phyloP scores from a whole-genome alignment of 805 yeast species.

The Yamadazyma phyllophila region DNA sequence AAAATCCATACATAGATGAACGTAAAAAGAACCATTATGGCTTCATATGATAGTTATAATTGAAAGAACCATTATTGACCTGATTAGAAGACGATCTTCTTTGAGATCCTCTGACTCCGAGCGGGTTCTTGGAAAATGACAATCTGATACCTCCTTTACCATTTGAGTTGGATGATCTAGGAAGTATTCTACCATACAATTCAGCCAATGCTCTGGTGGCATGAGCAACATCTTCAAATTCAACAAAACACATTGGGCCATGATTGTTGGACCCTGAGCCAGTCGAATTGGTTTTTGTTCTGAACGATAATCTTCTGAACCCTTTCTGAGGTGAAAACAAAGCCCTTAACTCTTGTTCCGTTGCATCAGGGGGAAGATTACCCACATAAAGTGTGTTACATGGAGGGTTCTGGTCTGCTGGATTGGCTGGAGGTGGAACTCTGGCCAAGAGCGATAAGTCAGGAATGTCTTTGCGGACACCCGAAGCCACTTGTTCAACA shows the following conservation, averaged over 20 bases:
- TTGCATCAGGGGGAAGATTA: conserved; percentile 94
- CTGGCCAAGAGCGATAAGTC: conserved; percentile 73
- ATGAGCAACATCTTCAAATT: conserved; percentile 91
- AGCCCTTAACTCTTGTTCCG: conserved; percentile 86
- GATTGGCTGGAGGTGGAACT: conserved; percentile 92
- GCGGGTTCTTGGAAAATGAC: conserved; percentile 92
- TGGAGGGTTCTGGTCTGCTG: conserved; percentile 99
- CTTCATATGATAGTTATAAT: conserved; percentile 16
- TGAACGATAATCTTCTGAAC: conserved; percentile 85
- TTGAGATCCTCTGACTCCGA: conserved; percentile 85
- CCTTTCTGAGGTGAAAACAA: conserved; percentile 88
- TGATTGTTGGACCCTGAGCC: conserved; percentile 48
- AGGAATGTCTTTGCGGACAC: conserved; percentile 41
- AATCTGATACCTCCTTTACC: conserved; percentile 93
- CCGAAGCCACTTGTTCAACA: conserved; percentile 12
- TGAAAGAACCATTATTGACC: conserved; percentile 13
- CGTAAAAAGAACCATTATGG: conserved; percentile 1
- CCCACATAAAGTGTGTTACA: conserved; percentile 97
- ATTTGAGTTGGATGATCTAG: conserved; percentile 61
- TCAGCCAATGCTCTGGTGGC: conserved; percentile 95
- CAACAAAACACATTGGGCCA: conserved; percentile 99
- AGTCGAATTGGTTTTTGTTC: conserved; percentile 50
- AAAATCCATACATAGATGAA: background rate
- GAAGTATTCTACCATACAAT: conserved; percentile 87
- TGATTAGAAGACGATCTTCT: conserved; percentile 32